These are phyloP conservation scores for Fonsecaea monophora DNA, from an alignment of 2,329 filamentous ascomycete genomes.

Conservation along the genomic window DNA sequence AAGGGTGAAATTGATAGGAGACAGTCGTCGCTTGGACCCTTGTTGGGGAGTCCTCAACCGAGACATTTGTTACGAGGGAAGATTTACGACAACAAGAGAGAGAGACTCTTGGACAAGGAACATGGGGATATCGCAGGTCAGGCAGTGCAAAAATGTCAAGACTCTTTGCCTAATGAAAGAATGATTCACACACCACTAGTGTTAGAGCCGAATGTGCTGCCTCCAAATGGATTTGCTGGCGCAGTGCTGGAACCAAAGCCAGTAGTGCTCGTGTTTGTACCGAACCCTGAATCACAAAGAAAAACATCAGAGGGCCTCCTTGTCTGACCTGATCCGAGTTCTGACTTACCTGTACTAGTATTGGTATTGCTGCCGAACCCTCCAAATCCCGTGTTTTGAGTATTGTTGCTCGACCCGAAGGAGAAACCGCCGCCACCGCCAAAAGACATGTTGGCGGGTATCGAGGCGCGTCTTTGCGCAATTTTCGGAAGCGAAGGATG, in stretches of 20 bases:
- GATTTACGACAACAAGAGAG: neutral
- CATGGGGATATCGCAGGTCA: neutral
- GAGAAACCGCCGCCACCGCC: slow-evolving; percentile 35
- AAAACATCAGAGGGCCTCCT: slow-evolving; percentile 17
- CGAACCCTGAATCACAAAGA: slow-evolving; percentile 34
- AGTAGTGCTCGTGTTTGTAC: slow-evolving; percentile 34
- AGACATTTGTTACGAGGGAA: slow-evolving; percentile 4
- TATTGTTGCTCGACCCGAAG: slow-evolving; percentile 36
- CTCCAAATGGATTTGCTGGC: slow-evolving; percentile 38
- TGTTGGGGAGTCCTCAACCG: neutral
- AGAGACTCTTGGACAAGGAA: neutral
- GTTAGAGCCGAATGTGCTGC: slow-evolving; percentile 35
- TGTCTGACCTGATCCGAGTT: slow-evolving; percentile 8
- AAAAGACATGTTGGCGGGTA: slow-evolving; percentile 40
- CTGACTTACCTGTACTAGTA: slow-evolving; percentile 34
- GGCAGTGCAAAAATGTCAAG: slow-evolving; percentile 12
- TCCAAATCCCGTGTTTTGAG: slow-evolving; percentile 35
- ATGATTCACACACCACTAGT: slow-evolving; percentile 30
- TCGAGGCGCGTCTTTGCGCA: slow-evolving; percentile 37
- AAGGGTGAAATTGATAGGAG: slow-evolving; percentile 7
- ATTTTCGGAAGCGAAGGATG: slow-evolving; percentile 22
- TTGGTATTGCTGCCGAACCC: slow-evolving; percentile 39
- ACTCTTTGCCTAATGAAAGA: slow-evolving; percentile 3
- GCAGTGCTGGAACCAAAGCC: slow-evolving; percentile 38
- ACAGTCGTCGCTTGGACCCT: neutral